These are phyloP conservation scores for Phytophthora pseudosyringae DNA, from an alignment of 352 stramenopile genomes.

Conservation along the genomic window DNA sequence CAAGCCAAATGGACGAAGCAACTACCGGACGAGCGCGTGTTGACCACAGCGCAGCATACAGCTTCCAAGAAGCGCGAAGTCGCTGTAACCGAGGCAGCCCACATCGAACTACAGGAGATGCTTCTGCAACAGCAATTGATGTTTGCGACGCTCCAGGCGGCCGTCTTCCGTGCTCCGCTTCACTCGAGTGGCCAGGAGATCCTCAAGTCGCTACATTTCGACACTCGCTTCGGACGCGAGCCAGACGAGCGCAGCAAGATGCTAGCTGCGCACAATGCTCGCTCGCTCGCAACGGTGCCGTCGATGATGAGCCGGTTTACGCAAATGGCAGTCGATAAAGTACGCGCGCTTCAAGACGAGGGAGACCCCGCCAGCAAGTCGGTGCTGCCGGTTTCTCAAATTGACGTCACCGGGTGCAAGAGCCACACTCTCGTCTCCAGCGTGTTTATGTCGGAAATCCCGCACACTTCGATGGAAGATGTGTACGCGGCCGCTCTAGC, in stretches of 20 bases:
- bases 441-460: constrained; percentile 45
- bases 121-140: constrained; percentile 42
- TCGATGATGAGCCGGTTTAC: constrained; percentile 26
- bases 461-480: constrained; percentile 33
- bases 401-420: constrained; percentile 39
- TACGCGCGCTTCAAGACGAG: constrained; percentile 11
- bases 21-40: constrained; percentile 26
- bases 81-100: constrained; percentile 16
- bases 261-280: constrained; percentile 27
- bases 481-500: constrained; percentile 28
- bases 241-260: constrained; percentile 11
- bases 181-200: constrained; percentile 30
- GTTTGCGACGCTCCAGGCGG: constrained; percentile 42
- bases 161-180: constrained; percentile 34
- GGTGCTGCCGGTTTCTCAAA: constrained; percentile 33
- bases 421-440: constrained; percentile 43
- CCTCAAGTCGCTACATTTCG: constrained; percentile 34
- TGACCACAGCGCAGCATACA: constrained; percentile 23
- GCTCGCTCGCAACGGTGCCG: constrained; percentile 26
- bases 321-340: constrained; percentile 29
- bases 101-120: constrained; percentile 32
- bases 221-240: constrained; percentile 30
- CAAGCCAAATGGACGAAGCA: constrained; percentile 28
- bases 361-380: neutral
- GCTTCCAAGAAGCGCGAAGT: constrained; percentile 31